These are phyloP conservation scores for Pythium phragmitis DNA, from an alignment of 352 stramenopile species.

Conservation along the genomic window DNA sequence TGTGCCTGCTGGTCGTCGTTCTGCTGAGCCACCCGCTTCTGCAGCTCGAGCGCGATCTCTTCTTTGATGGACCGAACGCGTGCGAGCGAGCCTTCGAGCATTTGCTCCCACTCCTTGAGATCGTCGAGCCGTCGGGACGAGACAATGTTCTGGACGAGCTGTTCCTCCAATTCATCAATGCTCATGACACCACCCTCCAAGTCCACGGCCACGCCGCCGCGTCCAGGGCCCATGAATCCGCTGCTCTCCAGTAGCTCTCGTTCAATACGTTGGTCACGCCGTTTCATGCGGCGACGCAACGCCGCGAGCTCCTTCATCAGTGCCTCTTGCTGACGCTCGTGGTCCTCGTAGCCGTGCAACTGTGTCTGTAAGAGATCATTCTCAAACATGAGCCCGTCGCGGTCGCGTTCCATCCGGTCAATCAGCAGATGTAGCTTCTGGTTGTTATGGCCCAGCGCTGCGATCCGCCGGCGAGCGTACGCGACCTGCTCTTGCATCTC, in stretches of 20 bases:
- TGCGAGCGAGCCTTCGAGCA: constrained; percentile 57
- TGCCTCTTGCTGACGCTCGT: constrained; percentile 66
- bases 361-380: constrained; percentile 81
- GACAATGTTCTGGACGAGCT: constrained; percentile 31
- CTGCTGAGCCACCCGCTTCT: constrained; percentile 74
- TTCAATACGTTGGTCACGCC: constrained; percentile 28
- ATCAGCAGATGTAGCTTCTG: constrained; percentile 82
- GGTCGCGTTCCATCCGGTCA: constrained; percentile 82
- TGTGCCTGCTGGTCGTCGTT: constrained; percentile 69
- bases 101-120: constrained; percentile 69
- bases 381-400: constrained; percentile 76
- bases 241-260: constrained; percentile 22
- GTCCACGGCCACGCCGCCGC: constrained; percentile 25
- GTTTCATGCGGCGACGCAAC: constrained; percentile 29
- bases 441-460: constrained; percentile 76
- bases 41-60: constrained; percentile 71
- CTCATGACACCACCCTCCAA: constrained; percentile 29
- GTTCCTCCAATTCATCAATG: constrained; percentile 33
- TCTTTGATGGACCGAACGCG: constrained; percentile 63
- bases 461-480: constrained; percentile 55
- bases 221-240: constrained; percentile 3
- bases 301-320: constrained; percentile 56
- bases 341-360: constrained; percentile 63
- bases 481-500: constrained; percentile 79
- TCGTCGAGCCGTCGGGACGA: constrained; percentile 46